Conservation (phyloP, 306 rosid species). For the Cercis canadensis region DNA sequence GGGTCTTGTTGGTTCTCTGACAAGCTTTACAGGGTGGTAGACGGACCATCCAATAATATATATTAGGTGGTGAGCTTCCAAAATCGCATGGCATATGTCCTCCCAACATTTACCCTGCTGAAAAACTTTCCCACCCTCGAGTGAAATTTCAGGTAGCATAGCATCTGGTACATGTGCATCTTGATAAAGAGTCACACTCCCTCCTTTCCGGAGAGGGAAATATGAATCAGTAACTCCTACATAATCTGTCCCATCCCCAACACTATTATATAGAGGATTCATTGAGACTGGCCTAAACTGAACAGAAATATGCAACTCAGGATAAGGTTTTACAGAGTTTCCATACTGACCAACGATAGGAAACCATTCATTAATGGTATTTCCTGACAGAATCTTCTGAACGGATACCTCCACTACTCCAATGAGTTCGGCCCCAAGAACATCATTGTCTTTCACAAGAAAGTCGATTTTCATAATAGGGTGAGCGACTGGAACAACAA, state of each 20-base stretch:
- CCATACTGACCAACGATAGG: slow-evolving; percentile 57
- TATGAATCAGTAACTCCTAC: slow-evolving; percentile 63
- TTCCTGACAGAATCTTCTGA: slow-evolving; percentile 54
- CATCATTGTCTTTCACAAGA: slow-evolving; percentile 68
- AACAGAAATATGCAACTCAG: slow-evolving; percentile 67
- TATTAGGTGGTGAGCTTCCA: slow-evolving; percentile 71
- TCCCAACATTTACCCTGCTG: slow-evolving; percentile 68
- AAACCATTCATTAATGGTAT: slow-evolving; percentile 61
- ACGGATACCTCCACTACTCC: slow-evolving; percentile 65
- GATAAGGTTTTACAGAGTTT: slow-evolving; percentile 57
- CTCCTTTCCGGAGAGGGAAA: slow-evolving; percentile 71
- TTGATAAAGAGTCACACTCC: slow-evolving; percentile 71
- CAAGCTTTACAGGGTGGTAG: slow-evolving; percentile 60
- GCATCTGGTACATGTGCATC: slow-evolving; percentile 71
- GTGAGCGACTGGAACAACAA: slow-evolving; percentile 72
- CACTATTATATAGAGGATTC: slow-evolving; percentile 33
- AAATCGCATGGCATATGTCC: slow-evolving; percentile 74
- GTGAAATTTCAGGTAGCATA: slow-evolving; percentile 59
- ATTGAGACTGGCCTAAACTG: slow-evolving; percentile 47
- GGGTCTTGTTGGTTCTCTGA: slow-evolving; percentile 68
- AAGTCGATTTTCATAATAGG: slow-evolving; percentile 60
- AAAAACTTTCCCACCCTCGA: slow-evolving; percentile 56
- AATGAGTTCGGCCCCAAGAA: slow-evolving; percentile 77
- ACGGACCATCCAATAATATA: slow-evolving; percentile 77
- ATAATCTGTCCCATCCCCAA: slow-evolving; percentile 29